These are phyloP conservation scores for Fraxinus floribunda DNA, from an alignment of 305 asterid genomes.

Conservation along the genomic window DNA sequence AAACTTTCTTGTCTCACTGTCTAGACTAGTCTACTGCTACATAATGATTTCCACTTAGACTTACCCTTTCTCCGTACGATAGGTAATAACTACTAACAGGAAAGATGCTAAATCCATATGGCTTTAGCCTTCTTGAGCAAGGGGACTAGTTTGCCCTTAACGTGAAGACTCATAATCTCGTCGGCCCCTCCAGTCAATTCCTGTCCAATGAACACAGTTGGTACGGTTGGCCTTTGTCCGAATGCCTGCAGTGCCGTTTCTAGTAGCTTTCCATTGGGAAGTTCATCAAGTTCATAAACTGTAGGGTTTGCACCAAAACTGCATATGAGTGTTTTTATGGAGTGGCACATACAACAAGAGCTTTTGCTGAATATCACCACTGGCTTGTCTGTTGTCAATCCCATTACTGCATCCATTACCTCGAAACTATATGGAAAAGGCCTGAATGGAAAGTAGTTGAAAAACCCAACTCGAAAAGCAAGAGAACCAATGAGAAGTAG, in stretches of 20 bases:
- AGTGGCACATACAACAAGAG: not conserved
- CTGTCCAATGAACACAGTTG: conserved; percentile 5
- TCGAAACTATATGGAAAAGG: too few relatives aligned
- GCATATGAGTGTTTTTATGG: not conserved
- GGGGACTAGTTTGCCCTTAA: not conserved
- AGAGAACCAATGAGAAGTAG: not conserved
- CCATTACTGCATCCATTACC: not conserved
- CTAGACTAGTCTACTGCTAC: too few relatives aligned
- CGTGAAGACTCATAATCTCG: not conserved
- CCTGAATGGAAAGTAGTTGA: too few relatives aligned
- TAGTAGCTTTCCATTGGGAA: not conserved
- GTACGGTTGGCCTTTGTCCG: not conserved
- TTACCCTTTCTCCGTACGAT: too few relatives aligned
- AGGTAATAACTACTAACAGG: not conserved
- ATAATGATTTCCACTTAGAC: too few relatives aligned
- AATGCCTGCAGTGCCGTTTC: not conserved
- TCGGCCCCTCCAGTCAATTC: conserved; percentile 1
- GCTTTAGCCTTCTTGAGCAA: conserved; percentile 5
- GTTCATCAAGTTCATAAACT: not conserved
- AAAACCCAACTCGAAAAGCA: not conserved
- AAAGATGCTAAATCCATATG: not conserved
- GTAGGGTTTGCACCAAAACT: not conserved
- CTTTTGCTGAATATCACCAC: too few relatives aligned
- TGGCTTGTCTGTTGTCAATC: too few relatives aligned
- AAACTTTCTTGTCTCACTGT: too few relatives aligned